Evolutionary conservation across 2,329 filamentous ascomycete genomes (phyloP).

Genomic region (Monilinia fructigena): DNA sequence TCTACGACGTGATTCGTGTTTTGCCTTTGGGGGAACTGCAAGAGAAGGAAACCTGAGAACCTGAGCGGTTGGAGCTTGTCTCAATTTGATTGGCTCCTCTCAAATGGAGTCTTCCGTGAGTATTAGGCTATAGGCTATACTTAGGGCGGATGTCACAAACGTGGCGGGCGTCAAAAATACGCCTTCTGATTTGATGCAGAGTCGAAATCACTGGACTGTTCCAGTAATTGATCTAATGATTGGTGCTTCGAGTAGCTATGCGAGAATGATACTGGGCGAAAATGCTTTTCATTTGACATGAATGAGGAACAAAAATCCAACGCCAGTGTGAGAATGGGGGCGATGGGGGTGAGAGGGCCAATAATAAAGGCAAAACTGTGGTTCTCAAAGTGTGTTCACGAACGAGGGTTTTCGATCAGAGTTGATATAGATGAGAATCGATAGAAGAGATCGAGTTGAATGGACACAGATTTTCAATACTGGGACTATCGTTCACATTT

Average conservation of each 20-base stretch:
- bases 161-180: constrained; percentile 22
- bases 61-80: constrained; percentile 27
- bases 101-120: constrained; percentile 19
- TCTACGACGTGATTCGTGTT: constrained; percentile 35
- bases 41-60: constrained; percentile 23
- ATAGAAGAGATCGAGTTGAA: constrained; percentile 5
- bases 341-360: constrained; percentile 1
- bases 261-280: constrained; percentile 13
- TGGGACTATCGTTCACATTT: constrained; percentile 8
- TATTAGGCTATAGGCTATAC: constrained; percentile 30
- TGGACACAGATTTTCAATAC: background rate
- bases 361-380: background rate
- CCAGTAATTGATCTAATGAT: constrained; percentile 2
- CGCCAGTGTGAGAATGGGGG: constrained; percentile 17
- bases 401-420: constrained; percentile 2
- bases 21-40: constrained; percentile 30
- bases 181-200: constrained; percentile 15
- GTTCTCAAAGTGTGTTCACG: background rate
- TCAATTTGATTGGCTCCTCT: constrained; percentile 29
- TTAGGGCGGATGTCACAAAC: constrained; percentile 33
- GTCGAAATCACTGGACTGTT: constrained; percentile 3
- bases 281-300: constrained; percentile 16
- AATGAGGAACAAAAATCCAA: background rate
- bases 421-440: constrained; percentile 5
- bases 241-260: constrained; percentile 10